phyloP scores from a whole-genome alignment of 2,329 filamentous ascomycete genomes.

The Torrubiella hemipterigena region DNA sequence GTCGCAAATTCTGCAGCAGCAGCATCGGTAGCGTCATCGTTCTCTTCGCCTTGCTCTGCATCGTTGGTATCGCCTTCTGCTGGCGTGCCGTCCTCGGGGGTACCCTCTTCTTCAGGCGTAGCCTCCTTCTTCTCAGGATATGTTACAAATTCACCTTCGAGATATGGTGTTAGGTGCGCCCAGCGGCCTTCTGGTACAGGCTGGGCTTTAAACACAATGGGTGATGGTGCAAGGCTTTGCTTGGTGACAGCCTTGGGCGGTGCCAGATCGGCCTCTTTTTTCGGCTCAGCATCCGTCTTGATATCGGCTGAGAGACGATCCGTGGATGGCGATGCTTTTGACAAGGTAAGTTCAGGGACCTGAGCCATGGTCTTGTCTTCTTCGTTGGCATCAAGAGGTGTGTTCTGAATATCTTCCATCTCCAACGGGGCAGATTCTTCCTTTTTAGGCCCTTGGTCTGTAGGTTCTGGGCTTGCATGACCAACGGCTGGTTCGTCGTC shows the following conservation, averaged over 20 bases:
- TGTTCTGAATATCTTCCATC: no score
- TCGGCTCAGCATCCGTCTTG: no score
- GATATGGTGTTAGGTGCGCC: slow-evolving; percentile 26
- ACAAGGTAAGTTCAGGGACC: no score
- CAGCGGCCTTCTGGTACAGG: slow-evolving; percentile 20
- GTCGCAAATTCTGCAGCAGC: slow-evolving; percentile 20
- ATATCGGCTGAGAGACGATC: no score
- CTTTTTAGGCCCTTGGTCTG: no score
- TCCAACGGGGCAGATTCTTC: no score
- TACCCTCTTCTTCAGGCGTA: slow-evolving; percentile 17
- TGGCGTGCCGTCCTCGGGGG: slow-evolving; percentile 16
- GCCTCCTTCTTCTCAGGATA: slow-evolving; percentile 26
- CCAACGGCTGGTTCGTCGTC: no score
- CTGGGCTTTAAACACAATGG: slow-evolving; percentile 14
- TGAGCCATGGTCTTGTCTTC: no score
- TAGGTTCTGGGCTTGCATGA: no score
- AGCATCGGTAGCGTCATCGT: slow-evolving; percentile 18
- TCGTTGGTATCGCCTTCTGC: slow-evolving; percentile 15
- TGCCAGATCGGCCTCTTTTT: no score
- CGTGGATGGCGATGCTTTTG: no score
- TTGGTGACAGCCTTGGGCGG: neutral
- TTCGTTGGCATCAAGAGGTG: slow-evolving; percentile 5
- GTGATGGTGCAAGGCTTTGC: neutral
- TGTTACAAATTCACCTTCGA: slow-evolving; percentile 23
- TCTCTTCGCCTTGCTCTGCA: slow-evolving; percentile 20